Conservation (phyloP, 345 rosid species). For the Eucalyptus curtisii region DNA sequence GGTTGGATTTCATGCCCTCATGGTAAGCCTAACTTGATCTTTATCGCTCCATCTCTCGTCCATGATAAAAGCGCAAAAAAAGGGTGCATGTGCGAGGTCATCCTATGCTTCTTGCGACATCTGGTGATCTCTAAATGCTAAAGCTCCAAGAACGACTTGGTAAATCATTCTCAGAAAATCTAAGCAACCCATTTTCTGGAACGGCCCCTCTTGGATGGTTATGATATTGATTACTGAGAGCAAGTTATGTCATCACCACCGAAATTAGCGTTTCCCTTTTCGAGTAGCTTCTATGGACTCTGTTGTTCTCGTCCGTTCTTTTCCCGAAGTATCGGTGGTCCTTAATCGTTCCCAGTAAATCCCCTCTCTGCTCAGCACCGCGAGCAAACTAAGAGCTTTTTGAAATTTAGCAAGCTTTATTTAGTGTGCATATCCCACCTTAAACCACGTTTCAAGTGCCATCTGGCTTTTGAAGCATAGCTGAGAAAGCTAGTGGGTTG, state of each 20-base stretch:
- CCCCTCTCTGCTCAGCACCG: neutral
- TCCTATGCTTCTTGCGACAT: neutral
- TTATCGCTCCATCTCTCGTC: neutral
- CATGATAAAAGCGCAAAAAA: neutral
- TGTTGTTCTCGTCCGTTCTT: neutral
- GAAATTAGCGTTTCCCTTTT: neutral
- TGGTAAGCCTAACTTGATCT: conserved; percentile 7
- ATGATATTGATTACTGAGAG: neutral
- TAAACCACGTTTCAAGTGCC: neutral
- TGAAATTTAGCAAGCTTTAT: neutral
- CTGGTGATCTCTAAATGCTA: neutral
- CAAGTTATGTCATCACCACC: neutral
- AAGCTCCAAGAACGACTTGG: neutral
- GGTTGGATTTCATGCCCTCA: neutral
- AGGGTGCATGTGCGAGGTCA: neutral
- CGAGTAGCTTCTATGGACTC: neutral
- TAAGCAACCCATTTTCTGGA: neutral
- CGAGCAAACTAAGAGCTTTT: neutral
- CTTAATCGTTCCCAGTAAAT: neutral
- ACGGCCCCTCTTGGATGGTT: neutral
- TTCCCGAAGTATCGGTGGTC: neutral
- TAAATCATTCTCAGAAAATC: neutral
- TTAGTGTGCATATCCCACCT: neutral
- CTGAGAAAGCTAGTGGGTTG: neutral
- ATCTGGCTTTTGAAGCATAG: neutral